Evolutionary conservation across 1,139 yeast genomes (phyloP), one percentile per base, ranked within the genome.

Genomic region (Magnusiomyces tetraspermus): DNA sequence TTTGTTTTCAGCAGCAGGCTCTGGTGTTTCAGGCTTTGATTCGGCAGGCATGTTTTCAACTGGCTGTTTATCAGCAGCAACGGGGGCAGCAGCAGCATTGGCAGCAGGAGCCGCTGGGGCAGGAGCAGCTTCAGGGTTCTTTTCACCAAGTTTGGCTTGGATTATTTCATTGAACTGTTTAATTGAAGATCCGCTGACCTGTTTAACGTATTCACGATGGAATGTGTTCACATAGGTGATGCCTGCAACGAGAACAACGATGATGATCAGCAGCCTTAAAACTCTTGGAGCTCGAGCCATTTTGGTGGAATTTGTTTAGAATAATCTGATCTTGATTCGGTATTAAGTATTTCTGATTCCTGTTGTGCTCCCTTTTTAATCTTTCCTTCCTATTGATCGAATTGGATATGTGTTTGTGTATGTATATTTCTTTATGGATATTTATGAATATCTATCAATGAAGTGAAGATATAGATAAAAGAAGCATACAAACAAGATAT

Each of bases 271-370:
- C 15, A 44, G 36, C 19, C 47, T 26, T 2, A 44, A 21, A 30
- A 44, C 17, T 30, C 22, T 44, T 17, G 47, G 38, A 44, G 21
- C 33, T 44, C 47, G 26, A 6, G 47, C 19, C 47, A 44, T 44
- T 22, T 13, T 42, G 13, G n/a, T 11, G 28, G 28, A 10, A 10
- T 15, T 37, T 37, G n/a, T 37, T 37, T 6, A 37, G 21, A n/a
- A n/a, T n/a, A n/a, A n/a, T n/a, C n/a, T n/a, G n/a, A n/a, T n/a
- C n/a, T n/a, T n/a, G n/a, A n/a, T n/a, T n/a, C n/a, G n/a, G n/a
- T n/a, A n/a, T n/a, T n/a, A n/a, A n/a, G n/a, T n/a, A n/a, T n/a
- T n/a, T n/a, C n/a, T n/a, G n/a, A n/a, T n/a, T n/a, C n/a, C n/a
- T n/a, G n/a, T n/a, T n/a, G n/a, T n/a, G n/a, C n/a, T n/a, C n/a